Percentiles rank a stretch among this genome's conserved stretches.
Evolutionary conservation across 2,329 filamentous ascomycete genomes (phyloP).

Genomic region (Leptographium procerum): DNA sequence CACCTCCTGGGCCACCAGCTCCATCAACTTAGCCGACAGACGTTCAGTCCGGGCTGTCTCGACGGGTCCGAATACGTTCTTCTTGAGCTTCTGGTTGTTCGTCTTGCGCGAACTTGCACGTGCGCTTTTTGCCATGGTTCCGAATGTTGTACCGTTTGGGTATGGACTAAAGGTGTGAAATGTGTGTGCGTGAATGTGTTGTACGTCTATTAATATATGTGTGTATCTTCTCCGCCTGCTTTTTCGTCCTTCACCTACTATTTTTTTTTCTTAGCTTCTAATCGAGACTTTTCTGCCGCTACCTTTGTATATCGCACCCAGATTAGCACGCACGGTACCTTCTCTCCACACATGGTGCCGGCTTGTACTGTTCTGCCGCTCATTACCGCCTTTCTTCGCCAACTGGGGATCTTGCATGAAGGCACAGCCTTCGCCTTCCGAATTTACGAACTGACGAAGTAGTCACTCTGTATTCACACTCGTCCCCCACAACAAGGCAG

Average conservation of each 20-base stretch:
- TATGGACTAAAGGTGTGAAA: neutral
- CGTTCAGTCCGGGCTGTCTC: conserved; percentile 71
- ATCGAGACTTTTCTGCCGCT: neutral
- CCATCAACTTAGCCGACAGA: conserved; percentile 74
- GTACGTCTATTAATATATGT: neutral
- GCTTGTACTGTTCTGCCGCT: neutral
- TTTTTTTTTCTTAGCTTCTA: neutral
- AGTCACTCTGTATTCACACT: neutral
- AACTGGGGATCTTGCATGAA: neutral
- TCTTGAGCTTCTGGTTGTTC: conserved; percentile 73
- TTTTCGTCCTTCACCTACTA: neutral
- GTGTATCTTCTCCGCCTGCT: neutral
- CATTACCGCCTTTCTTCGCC: neutral
- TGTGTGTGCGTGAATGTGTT: neutral
- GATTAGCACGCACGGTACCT: neutral
- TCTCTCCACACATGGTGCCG: neutral
- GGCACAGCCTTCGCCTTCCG: conserved; percentile 1
- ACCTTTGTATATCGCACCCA: neutral
- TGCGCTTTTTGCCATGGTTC: conserved; percentile 72
- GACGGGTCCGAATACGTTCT: conserved; percentile 72
- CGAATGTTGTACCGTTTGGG: too few relatives aligned
- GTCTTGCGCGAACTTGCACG: conserved; percentile 69
- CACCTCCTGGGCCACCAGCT: conserved; percentile 53
- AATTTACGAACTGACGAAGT: neutral
- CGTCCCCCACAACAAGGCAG: neutral